A percentile compares a stretch with the other conserved stretches of the same genome.
Evolutionary conservation across 108 stramenopile genomes (phyloP).

Genomic region (Stephanodiscus minutulus): DNA sequence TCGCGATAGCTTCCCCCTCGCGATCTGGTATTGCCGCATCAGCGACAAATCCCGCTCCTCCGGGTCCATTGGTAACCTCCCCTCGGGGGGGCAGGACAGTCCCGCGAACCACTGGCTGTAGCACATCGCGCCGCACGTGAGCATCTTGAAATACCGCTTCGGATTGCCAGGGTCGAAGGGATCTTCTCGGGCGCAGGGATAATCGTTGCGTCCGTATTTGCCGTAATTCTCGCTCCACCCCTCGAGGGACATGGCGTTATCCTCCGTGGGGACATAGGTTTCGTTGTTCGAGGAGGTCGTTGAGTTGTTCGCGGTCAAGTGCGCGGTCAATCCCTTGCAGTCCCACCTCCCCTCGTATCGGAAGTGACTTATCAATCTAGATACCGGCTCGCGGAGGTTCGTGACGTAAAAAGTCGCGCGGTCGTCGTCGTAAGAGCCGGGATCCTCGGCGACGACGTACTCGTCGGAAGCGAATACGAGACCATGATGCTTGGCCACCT

Average conservation of each 20-base stretch:
- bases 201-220: constrained; percentile 2
- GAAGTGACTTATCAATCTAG: constrained; percentile 34
- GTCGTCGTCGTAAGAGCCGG: constrained; percentile 22
- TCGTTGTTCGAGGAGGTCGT: too few relatives aligned
- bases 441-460: constrained; percentile 27
- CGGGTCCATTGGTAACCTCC: background rate
- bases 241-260: constrained; percentile 20
- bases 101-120: constrained; percentile 12
- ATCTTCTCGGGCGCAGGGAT: background rate
- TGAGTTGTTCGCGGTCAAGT: too few relatives aligned
- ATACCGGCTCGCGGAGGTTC: constrained; percentile 36
- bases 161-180: too few relatives aligned
- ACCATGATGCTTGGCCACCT: constrained; percentile 32
- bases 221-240: constrained; percentile 33
- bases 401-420: constrained; percentile 52
- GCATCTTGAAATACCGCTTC: constrained; percentile 12
- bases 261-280: constrained; percentile 32
- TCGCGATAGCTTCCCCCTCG: constrained; percentile 20
- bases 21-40: constrained; percentile 17
- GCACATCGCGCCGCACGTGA: constrained; percentile 18
- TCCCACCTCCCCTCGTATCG: constrained; percentile 41
- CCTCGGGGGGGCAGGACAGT: background rate
- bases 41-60: background rate
- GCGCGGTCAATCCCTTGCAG: constrained; percentile 13
- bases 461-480: constrained; percentile 23